A percentile compares a stretch with the other conserved stretches of the same genome.
Evolutionary conservation across 2,329 filamentous ascomycete species (phyloP).

Genomic region (Chrysosporium queenslandicum): DNA sequence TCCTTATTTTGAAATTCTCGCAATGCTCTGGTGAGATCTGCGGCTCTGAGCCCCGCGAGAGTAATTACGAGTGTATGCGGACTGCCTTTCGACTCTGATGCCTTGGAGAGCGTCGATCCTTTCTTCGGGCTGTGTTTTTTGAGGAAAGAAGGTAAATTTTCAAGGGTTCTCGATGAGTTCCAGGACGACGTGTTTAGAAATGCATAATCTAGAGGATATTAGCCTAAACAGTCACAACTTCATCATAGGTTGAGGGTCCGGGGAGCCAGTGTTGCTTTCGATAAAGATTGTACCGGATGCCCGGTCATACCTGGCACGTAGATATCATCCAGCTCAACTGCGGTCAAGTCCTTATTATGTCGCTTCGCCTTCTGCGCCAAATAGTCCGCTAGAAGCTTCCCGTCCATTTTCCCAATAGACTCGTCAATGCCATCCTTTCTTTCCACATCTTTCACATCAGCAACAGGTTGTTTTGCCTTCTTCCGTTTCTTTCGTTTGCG

Average conservation of each 20-base stretch:
- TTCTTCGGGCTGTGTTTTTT: constrained; percentile 50
- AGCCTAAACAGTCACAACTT: neutral
- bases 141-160: constrained; percentile 69
- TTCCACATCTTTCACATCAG: constrained; percentile 37
- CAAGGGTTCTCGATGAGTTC: constrained; percentile 54
- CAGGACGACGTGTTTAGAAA: constrained; percentile 75
- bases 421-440: constrained; percentile 67
- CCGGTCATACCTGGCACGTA: constrained; percentile 58
- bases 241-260: neutral
- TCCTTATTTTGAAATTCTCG: constrained; percentile 72
- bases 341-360: constrained; percentile 70
- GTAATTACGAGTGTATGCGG: constrained; percentile 87
- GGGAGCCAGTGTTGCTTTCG: no score
- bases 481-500: constrained; percentile 21
- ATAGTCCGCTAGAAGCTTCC: constrained; percentile 71
- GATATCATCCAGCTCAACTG: constrained; percentile 73
- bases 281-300: neutral
- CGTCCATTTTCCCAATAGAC: constrained; percentile 73
- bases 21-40: constrained; percentile 67
- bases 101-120: constrained; percentile 50
- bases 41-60: constrained; percentile 71
- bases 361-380: constrained; percentile 67
- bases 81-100: constrained; percentile 58
- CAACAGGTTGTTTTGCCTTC: constrained; percentile 21
- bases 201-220: constrained; percentile 49